Evolutionary conservation across 2,329 filamentous ascomycete genomes (phyloP).

Genomic region (Didymella keratinophila): DNA sequence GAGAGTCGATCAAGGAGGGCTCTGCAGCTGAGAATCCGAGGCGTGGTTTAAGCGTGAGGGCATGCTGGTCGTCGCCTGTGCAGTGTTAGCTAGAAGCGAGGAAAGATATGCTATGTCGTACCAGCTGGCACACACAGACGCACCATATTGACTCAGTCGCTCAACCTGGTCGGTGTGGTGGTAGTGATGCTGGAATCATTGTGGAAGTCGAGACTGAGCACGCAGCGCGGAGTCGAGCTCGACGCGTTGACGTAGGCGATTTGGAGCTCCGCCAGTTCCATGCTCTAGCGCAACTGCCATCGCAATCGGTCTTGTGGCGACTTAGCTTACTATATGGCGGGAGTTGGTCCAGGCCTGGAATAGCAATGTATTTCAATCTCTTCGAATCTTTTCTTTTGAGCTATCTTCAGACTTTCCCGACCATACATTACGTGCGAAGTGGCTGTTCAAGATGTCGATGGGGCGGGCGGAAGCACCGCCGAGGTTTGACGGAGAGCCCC

Average conservation of each 20-base stretch:
- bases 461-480: background rate
- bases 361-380: background rate
- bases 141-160: slow-evolving; percentile 27
- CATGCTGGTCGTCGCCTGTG: slow-evolving; percentile 33
- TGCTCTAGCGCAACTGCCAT: slow-evolving; percentile 6
- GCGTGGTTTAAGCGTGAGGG: slow-evolving; percentile 18
- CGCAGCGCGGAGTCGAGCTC: slow-evolving; percentile 6
- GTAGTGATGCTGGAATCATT: background rate
- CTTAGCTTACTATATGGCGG: background rate
- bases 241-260: slow-evolving; percentile 22
- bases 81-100: slow-evolving; percentile 12
- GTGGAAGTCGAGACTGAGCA: background rate
- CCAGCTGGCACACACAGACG: slow-evolving; percentile 36
- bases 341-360: background rate
- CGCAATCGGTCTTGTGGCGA: slow-evolving; percentile 8
- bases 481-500: background rate
- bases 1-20: slow-evolving; percentile 14
- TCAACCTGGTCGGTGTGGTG: background rate
- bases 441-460: background rate
- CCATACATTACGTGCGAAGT: no score
- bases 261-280: slow-evolving; percentile 4
- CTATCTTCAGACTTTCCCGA: no score
- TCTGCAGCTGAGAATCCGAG: slow-evolving; percentile 17
- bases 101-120: background rate
- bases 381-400: background rate